Evolutionary conservation across 2,329 filamentous ascomycete genomes (phyloP).

Genomic region (Aspergillus floridensis): DNA sequence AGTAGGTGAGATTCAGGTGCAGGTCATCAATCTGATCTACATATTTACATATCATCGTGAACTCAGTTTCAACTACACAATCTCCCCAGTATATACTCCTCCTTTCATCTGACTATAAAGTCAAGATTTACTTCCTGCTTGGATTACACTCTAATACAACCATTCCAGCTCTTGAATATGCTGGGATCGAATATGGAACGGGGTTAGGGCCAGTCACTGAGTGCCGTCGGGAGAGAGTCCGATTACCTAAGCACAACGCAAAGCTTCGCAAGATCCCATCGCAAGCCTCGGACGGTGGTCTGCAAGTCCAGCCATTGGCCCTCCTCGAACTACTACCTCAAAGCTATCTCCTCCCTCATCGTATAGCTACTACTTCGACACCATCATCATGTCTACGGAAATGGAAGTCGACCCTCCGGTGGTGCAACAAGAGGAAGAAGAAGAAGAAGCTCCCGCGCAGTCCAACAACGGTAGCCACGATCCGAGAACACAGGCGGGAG

Average conservation of each 20-base stretch:
- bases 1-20: too few relatives aligned
- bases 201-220: background rate
- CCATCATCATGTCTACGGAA: conserved; percentile 40
- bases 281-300: background rate
- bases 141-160: too few relatives aligned
- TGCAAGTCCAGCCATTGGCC: background rate
- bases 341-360: background rate
- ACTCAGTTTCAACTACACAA: too few relatives aligned
- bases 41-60: too few relatives aligned
- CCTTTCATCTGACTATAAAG: too few relatives aligned
- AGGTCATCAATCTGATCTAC: too few relatives aligned
- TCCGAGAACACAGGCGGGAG: conserved; percentile 44
- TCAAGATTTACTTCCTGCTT: too few relatives aligned
- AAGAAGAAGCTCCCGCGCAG: conserved; percentile 32
- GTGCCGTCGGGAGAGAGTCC: conserved; percentile 38
- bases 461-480: conserved; percentile 35
- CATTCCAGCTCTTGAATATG: too few relatives aligned
- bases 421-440: conserved; percentile 32
- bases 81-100: too few relatives aligned
- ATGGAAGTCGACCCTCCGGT: conserved; percentile 47
- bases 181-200: background rate
- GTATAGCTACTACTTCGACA: background rate
- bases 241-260: conserved; percentile 20
- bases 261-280: conserved; percentile 10
- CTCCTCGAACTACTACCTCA: background rate